Percentiles rank a stretch among this genome's conserved stretches.
phyloP scores from a whole-genome alignment of 2,329 filamentous ascomycete species.

The Penicillium freii region DNA sequence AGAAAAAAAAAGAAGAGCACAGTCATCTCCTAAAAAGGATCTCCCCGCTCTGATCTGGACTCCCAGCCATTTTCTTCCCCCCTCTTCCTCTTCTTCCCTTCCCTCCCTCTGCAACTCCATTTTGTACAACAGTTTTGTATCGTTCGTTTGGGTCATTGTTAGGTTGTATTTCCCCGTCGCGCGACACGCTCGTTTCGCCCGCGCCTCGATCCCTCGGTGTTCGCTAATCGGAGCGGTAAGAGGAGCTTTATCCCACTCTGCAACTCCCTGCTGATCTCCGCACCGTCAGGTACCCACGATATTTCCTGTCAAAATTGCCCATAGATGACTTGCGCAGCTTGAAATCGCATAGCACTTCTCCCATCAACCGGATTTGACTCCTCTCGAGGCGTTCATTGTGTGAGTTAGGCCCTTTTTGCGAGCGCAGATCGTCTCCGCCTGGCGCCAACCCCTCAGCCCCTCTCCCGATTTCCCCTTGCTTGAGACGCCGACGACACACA shows the following conservation, averaged over 20 bases:
- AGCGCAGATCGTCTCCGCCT: slow-evolving; percentile 28
- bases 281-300: slow-evolving; percentile 30
- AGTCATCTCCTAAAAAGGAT: slow-evolving; percentile 9
- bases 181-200: slow-evolving; percentile 28
- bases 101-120: slow-evolving; percentile 18
- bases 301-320: slow-evolving; percentile 3
- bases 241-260: slow-evolving; percentile 28
- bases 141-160: slow-evolving; percentile 20
- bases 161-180: slow-evolving; percentile 17
- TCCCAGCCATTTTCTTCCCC: slow-evolving; percentile 24
- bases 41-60: slow-evolving; percentile 23
- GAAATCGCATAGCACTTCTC: slow-evolving; percentile 8
- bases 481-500: slow-evolving; percentile 23
- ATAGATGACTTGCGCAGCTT: slow-evolving; percentile 25
- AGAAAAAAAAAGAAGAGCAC: slow-evolving; percentile 1
- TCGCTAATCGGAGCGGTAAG: slow-evolving; percentile 25
- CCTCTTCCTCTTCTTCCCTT: slow-evolving; percentile 17
- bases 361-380: slow-evolving; percentile 15
- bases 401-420: slow-evolving; percentile 31
- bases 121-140: slow-evolving; percentile 28
- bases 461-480: slow-evolving; percentile 38
- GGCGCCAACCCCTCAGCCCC: slow-evolving; percentile 35
- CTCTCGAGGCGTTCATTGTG: slow-evolving; percentile 42
- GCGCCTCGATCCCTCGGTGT: slow-evolving; percentile 8
- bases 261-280: slow-evolving; percentile 35